Evolutionary conservation across 306 rosid species (phyloP), one percentile per base, ranked within the genome.

Genomic region (Glycyrrhiza uralensis): DNA sequence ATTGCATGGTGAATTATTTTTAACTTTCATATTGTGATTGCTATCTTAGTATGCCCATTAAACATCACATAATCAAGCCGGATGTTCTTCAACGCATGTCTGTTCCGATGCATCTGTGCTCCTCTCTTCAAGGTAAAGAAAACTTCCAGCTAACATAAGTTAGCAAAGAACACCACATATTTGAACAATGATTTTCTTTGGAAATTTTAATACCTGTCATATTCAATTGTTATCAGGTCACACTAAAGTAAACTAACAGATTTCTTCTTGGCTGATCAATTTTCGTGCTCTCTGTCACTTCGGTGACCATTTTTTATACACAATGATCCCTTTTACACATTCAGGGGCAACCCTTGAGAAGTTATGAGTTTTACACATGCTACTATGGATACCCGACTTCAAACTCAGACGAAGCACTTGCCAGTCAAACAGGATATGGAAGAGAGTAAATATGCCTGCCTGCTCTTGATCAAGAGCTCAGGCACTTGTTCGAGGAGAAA

Each of bases 201-300:
- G 11, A 60, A 61, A 14, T 70, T 32, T 52, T 42, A n/a, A 80
- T 9, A 13, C 11, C 6, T 19, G 56, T 22, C 5, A 46, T 0
- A 49, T 68, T 69, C 32, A 14, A 23, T 69, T 57, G 2, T 49
- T 14, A 24, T 35, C 83, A 89, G 96, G 96, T 89, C 45, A 75
- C 86, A n/a, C n/a, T n/a, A n/a, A n/a, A n/a, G n/a, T n/a, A n/a
- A n/a, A 59, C 83, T 89, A 46, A 83, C 92, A 14, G 92, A 89
- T 77, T 89, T 89, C 85, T 83, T 87, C 68, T 81, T 89, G 88
- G 92, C 87, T 38, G 90, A 89, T 83, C 96, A 89, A 67, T 72
- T 89, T 29, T 32, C 19, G 17, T 24, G 14, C 33, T 17, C 65
- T 9, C 8, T 42, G 20, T 5, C 30, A 39, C 44, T 61, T 33